A percentile compares a stretch with the other conserved stretches of the same genome.
These are phyloP conservation scores for Apiospora sp. DNA, from an alignment of 2,329 filamentous ascomycete genomes.

Conservation along the genomic window DNA sequence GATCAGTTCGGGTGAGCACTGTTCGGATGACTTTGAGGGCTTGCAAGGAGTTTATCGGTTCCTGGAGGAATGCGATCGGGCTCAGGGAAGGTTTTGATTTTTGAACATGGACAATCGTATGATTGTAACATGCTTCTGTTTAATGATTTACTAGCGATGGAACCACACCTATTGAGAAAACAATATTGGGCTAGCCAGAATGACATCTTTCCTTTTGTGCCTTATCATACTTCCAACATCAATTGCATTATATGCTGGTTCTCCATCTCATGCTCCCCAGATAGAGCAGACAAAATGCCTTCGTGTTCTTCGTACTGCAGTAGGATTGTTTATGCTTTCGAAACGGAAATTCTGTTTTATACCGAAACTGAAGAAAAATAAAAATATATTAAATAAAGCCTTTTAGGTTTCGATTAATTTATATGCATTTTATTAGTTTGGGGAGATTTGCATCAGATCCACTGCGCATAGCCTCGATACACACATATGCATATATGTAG, in stretches of 20 bases:
- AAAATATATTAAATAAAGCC: too few relatives aligned
- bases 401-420: too few relatives aligned
- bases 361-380: too few relatives aligned
- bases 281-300: not conserved
- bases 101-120: slow-evolving; percentile 13
- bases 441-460: not conserved
- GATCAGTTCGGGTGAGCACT: slow-evolving; percentile 51
- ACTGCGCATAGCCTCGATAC: not conserved
- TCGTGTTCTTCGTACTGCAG: not conserved
- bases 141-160: not conserved
- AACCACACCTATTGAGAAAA: not conserved
- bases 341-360: too few relatives aligned
- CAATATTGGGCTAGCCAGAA: not conserved
- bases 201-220: slow-evolving; percentile 1
- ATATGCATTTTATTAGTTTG: too few relatives aligned
- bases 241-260: not conserved
- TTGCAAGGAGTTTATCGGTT: slow-evolving; percentile 66
- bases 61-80: slow-evolving; percentile 63
- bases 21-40: slow-evolving; percentile 60
- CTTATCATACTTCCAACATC: not conserved
- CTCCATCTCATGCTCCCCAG: not conserved
- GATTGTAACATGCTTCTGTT: slow-evolving; percentile 18
- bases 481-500: not conserved
- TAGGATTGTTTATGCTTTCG: too few relatives aligned
- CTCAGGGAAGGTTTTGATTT: slow-evolving; percentile 34